These are phyloP conservation scores for Mycena belliarum DNA, from an alignment of 768 basidiomycete species.

Conservation along the genomic window DNA sequence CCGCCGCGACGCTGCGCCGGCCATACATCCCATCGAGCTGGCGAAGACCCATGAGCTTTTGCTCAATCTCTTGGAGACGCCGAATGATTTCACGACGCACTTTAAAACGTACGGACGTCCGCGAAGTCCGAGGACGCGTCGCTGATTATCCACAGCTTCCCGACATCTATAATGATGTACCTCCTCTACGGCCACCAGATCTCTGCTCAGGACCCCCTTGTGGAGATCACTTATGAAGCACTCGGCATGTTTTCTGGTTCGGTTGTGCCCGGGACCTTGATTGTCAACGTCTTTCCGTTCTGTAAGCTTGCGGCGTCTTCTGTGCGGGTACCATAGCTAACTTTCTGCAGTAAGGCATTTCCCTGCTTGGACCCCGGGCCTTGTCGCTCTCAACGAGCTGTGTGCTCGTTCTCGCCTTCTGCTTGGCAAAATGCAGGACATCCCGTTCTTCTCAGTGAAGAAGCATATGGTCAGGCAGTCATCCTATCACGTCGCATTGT, in stretches of 20 bases:
- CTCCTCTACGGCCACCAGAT: conserved; percentile 24
- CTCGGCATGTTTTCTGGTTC: conserved; percentile 22
- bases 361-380: conserved; percentile 39
- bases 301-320: conserved; percentile 4
- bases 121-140: background rate
- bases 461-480: conserved; percentile 20
- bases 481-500: too few species aligned
- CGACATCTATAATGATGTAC: conserved; percentile 24
- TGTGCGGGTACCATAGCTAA: background rate
- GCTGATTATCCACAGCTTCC: conserved; percentile 19
- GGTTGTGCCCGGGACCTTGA: conserved; percentile 17
- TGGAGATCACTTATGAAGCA: conserved; percentile 21
- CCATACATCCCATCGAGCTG: conserved; percentile 18
- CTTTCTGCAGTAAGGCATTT: conserved; percentile 33
- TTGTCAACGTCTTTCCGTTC: conserved; percentile 39
- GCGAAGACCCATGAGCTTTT: conserved; percentile 21
- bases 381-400: conserved; percentile 16
- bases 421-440: conserved; percentile 19
- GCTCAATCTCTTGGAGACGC: conserved; percentile 17
- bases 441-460: conserved; percentile 21
- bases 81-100: conserved; percentile 17
- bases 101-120: conserved; percentile 13
- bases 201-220: conserved; percentile 17
- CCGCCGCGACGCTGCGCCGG: conserved; percentile 11
- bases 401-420: conserved; percentile 20